A percentile compares a stretch with the other conserved stretches of the same genome.
These are phyloP conservation scores for Cryphonectria carpinicola DNA, from an alignment of 2,329 filamentous ascomycete genomes.

Conservation along the genomic window DNA sequence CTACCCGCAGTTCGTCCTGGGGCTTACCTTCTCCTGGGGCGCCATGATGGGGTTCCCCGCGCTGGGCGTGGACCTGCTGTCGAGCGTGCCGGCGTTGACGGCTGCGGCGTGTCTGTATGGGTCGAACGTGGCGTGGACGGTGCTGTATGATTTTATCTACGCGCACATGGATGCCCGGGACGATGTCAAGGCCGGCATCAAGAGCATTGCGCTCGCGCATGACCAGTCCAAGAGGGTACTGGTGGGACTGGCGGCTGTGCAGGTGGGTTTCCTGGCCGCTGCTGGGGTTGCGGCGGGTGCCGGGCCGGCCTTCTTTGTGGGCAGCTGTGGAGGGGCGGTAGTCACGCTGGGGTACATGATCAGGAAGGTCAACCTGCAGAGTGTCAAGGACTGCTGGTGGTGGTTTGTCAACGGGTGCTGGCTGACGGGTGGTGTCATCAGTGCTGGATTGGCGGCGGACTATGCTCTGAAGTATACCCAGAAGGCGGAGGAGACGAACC, in stretches of 20 bases:
- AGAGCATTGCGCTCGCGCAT: conserved; percentile 82
- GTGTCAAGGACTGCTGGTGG: conserved; percentile 73
- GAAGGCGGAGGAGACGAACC: conserved; percentile 29
- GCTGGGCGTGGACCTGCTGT: conserved; percentile 74
- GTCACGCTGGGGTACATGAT: conserved; percentile 69
- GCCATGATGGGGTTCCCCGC: conserved; percentile 87
- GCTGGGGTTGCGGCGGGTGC: conserved; percentile 71
- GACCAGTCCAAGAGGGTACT: conserved; percentile 79
- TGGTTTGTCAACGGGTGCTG: conserved; percentile 75
- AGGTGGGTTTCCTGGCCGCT: conserved; percentile 70
- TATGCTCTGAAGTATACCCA: conserved; percentile 58
- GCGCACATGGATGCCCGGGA: conserved; percentile 91
- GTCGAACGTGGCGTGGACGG: conserved; percentile 83
- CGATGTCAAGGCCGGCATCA: conserved; percentile 84
- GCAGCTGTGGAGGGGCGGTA: conserved; percentile 68
- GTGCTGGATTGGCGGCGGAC: conserved; percentile 61
- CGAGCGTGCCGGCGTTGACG: conserved; percentile 62
- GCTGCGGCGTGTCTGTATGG: conserved; percentile 73
- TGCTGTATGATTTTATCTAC: conserved; percentile 92
- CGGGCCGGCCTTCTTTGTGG: conserved; percentile 69
- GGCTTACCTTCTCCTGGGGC: conserved; percentile 87
- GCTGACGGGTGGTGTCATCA: conserved; percentile 68
- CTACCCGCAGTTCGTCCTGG: conserved; percentile 83
- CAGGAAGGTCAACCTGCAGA: conserved; percentile 66
- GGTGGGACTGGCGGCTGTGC: conserved; percentile 68